phyloP scores from a whole-genome alignment of 495 filamentous ascomycete genomes.

The Hyaloscypha hepaticicola region DNA sequence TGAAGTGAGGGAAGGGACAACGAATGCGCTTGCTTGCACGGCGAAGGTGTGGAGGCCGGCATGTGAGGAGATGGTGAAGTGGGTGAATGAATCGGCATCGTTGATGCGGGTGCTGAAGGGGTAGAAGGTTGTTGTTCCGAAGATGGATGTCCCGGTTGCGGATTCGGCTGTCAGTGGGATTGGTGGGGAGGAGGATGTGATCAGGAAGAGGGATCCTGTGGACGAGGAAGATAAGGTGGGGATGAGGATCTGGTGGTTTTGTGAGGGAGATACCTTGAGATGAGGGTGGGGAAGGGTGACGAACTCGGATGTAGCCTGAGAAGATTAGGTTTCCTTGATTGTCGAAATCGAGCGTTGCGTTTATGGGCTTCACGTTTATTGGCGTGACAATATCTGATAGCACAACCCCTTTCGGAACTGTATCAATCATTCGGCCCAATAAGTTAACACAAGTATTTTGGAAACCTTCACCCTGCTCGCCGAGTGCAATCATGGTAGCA shows the following conservation, averaged over 20 bases:
- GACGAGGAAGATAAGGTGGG: neutral
- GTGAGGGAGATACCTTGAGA: neutral
- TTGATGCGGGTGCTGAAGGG: conserved; percentile 10
- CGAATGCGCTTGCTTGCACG: conserved; percentile 32
- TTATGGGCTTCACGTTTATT: conserved; percentile 19
- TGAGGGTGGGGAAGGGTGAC: neutral
- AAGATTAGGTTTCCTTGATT: conserved; percentile 15
- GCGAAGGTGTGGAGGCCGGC: conserved; percentile 27
- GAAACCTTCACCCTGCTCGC: conserved; percentile 33
- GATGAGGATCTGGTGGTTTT: conserved; percentile 12
- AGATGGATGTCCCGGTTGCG: conserved; percentile 9
- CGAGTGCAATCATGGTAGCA: conserved; percentile 37
- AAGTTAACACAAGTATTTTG: conserved; percentile 34
- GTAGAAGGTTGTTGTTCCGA: conserved; percentile 20
- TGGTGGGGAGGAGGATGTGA: neutral
- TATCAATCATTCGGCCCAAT: conserved; percentile 44
- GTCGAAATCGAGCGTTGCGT: conserved; percentile 23
- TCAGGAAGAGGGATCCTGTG: conserved; percentile 2
- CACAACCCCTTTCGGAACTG: conserved; percentile 37
- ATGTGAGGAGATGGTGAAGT: conserved; percentile 25
- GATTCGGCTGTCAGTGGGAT: conserved; percentile 6
- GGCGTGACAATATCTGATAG: conserved; percentile 36
- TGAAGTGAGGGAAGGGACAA: conserved; percentile 31
- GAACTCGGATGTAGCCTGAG: conserved; percentile 18
- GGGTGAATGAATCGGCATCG: conserved; percentile 7